Evolutionary conservation across 208 protist genomes (phyloP).

Genomic region (Zelonia costaricensis): DNA sequence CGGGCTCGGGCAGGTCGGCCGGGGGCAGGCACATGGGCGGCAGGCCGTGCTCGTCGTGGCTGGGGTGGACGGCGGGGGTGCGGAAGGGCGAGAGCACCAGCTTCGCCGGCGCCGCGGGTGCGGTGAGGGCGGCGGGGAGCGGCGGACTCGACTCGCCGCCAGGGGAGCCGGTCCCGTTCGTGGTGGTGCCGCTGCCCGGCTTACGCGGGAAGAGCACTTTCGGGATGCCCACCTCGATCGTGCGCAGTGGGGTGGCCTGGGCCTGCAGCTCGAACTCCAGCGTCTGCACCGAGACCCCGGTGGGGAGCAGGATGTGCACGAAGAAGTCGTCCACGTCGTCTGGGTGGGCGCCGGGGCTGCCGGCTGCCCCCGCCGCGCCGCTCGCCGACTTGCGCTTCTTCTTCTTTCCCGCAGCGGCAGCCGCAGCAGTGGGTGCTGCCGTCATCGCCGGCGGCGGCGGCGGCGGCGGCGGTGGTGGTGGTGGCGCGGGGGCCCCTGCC

Average conservation of each 20-base stretch:
- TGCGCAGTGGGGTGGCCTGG: conserved; percentile 47
- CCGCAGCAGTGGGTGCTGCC: background rate
- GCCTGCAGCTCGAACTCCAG: conserved; percentile 55
- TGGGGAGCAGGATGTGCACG: conserved; percentile 53
- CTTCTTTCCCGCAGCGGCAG: conserved; percentile 24
- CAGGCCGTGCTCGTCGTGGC: conserved; percentile 29
- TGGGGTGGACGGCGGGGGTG: conserved; percentile 28
- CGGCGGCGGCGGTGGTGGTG: conserved; percentile 9
- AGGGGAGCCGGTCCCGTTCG: background rate
- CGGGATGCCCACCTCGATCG: conserved; percentile 53
- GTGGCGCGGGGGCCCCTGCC: too few relatives aligned
- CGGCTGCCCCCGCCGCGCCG: background rate
- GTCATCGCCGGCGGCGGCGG: conserved; percentile 1
- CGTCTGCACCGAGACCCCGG: conserved; percentile 33
- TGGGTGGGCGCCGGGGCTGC: conserved; percentile 6
- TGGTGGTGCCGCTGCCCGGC: too few relatives aligned
- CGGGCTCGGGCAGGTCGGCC: conserved; percentile 25
- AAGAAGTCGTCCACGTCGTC: conserved; percentile 74
- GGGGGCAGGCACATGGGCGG: conserved; percentile 54
- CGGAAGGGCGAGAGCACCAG: conserved; percentile 26
- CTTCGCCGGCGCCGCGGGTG: background rate
- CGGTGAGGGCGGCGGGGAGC: background rate
- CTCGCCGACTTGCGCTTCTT: conserved; percentile 19
- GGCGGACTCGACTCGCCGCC: conserved; percentile 9
- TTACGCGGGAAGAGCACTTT: conserved; percentile 43